These are phyloP conservation scores for Gossypium mustelinum DNA, from an alignment of 345 rosid species.

Conservation along the genomic window DNA sequence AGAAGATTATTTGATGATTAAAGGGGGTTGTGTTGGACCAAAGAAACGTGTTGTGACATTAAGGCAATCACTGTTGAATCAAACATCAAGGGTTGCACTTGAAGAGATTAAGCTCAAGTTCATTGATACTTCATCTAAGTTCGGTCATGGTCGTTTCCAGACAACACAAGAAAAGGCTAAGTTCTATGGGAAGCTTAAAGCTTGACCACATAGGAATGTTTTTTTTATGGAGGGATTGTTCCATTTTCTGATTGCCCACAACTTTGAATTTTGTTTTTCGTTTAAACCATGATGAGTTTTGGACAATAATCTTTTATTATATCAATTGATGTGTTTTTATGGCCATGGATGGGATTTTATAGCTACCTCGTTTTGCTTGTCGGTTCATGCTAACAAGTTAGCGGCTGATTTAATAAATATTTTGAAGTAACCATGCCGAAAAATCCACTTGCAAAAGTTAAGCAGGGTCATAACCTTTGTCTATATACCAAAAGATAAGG, in stretches of 20 bases:
- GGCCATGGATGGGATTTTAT: too few relatives aligned
- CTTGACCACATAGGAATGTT: constrained; percentile 19
- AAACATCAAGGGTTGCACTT: constrained; percentile 68
- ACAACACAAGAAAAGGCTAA: constrained; percentile 73
- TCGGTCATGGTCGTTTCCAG: constrained; percentile 82
- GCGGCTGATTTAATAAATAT: too few relatives aligned
- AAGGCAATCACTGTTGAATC: constrained; percentile 66
- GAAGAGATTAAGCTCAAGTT: constrained; percentile 82
- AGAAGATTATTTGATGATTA: constrained; percentile 77
- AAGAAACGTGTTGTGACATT: constrained; percentile 91
- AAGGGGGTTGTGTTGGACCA: constrained; percentile 86
- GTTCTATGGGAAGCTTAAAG: constrained; percentile 60
- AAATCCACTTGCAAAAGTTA: too few relatives aligned
- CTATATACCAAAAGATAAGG: too few relatives aligned
- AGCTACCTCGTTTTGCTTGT: too few relatives aligned
- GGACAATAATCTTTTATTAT: too few relatives aligned
- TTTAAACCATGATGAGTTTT: too few relatives aligned
- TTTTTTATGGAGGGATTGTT: not conserved
- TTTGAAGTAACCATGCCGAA: too few relatives aligned
- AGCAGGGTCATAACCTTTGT: too few relatives aligned
- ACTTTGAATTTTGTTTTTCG: not conserved
- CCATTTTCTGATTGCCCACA: not conserved
- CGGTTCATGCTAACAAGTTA: too few relatives aligned
- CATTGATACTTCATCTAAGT: constrained; percentile 61
- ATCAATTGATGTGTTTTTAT: too few relatives aligned